Evolutionary conservation across 768 basidiomycete genomes (phyloP).

Genomic region (Rhodosporidiobolus odoratus): DNA sequence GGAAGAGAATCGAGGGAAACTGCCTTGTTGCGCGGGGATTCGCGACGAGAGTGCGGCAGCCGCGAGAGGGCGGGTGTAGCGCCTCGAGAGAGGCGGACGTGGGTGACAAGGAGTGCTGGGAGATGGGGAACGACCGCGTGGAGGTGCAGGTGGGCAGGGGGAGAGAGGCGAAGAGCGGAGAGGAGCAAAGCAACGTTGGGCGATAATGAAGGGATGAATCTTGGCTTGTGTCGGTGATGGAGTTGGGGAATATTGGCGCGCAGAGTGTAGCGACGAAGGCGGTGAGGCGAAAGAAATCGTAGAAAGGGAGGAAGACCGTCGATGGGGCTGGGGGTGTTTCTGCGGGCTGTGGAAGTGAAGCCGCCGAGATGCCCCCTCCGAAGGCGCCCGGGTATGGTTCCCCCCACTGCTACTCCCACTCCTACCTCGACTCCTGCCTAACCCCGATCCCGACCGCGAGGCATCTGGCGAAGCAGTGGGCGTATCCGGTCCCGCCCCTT

Average conservation of each 20-base stretch:
- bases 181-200: too few relatives aligned
- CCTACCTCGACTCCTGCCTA: neutral
- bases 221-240: too few relatives aligned
- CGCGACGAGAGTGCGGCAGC: neutral
- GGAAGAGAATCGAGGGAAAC: neutral
- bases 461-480: neutral
- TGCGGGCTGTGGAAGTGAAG: neutral
- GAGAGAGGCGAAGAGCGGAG: neutral
- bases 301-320: neutral
- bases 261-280: neutral
- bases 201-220: too few relatives aligned
- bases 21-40: slow-evolving; percentile 3
- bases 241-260: neutral
- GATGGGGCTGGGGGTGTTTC: neutral
- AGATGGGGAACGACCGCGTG: neutral
- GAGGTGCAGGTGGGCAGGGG: neutral
- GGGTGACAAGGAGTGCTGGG: neutral
- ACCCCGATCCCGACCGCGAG: neutral
- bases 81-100: slow-evolving; percentile 4
- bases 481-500: neutral
- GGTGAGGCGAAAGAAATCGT: neutral
- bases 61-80: slow-evolving; percentile 5
- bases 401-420: neutral
- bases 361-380: neutral
- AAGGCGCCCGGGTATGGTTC: neutral